Base-by-base conservation (phyloP, 1,284 basidiomycete genomes). In the Rhodotorula sp. region DNA sequence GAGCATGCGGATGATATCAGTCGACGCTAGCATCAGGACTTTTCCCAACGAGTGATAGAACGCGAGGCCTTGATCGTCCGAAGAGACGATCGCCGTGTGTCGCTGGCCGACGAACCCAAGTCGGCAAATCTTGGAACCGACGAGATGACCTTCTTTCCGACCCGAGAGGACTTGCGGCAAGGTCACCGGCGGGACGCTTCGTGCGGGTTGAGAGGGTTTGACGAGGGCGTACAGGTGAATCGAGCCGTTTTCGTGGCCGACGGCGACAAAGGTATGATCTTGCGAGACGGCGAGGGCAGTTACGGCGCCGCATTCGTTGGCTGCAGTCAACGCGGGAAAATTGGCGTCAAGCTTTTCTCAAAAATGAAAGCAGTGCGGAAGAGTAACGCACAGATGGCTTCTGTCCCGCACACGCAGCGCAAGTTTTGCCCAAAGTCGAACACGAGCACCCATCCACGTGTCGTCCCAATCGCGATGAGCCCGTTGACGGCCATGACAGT, bases 11-110 rank as follows among this genome's bases (percentile, higher is more conserved):
- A 99, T 86, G 18, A 93, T 93, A 79, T 99, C 96, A 55, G 91
- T 90, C 15, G 94, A 95, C 66, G 96, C 93, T 22, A 99, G 90
- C 72, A 97, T 97, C 26, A 99, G 85, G 12, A 99, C 90, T 78
- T 93, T 95, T 26, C 96, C 95, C 4, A 99, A 83, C 64, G 90
- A 92, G 81, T 98, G 95, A 80, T 93, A 98, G 82, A 99, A 99
- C 0, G 93, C 91, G 6, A 98, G 84, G 0, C 96, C 96, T 71
- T 87, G 83, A 70, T 95, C 91, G 79, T 99, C 96, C 1, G 93
- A 91, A 17, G 90, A 91, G 49, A 98, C 88, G 62, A 99, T 87
- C 4, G 93, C 94, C 1, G 96, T 99, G 79, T 97, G 95, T 51
- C 95, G 86, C 24, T 89, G 88, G 12, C 93, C 93, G n/a, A 99